Evolutionary conservation across 2,329 filamentous ascomycete genomes (phyloP).

Genomic region (Atkinsonella hypoxylon): DNA sequence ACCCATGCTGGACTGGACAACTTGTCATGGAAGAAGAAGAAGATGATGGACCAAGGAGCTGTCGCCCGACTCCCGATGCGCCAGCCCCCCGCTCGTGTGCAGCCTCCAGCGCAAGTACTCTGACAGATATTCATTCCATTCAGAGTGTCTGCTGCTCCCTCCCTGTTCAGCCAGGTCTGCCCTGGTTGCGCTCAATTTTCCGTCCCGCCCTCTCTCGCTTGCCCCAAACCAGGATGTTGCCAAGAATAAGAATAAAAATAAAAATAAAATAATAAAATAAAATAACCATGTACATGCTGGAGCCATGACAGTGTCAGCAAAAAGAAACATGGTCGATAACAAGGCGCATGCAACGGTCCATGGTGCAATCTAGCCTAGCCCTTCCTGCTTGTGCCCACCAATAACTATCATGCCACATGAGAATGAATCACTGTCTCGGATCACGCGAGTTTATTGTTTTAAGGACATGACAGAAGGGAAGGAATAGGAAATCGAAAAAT

Average conservation of each 20-base stretch:
- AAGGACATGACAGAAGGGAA: background rate
- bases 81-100: background rate
- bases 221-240: too few species aligned
- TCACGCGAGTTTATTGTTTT: background rate
- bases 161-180: background rate
- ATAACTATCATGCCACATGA: background rate
- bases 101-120: background rate
- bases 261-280: background rate
- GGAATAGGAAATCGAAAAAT: background rate
- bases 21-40: too few species aligned
- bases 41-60: background rate
- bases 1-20: background rate
- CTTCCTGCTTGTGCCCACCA: background rate
- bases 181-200: background rate
- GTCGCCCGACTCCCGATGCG: background rate
- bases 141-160: background rate
- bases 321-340: background rate
- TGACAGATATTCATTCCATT: background rate
- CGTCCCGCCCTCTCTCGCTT: background rate
- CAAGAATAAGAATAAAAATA: background rate
- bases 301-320: background rate
- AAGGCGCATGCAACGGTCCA: background rate
- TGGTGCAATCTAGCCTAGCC: background rate
- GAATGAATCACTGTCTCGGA: background rate
- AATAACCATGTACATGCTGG: background rate